Percentiles rank a stretch among this genome's conserved stretches.
Conservation (phyloP, 2,329 filamentous ascomycete species). For the Talaromyces albobiverticillius region DNA sequence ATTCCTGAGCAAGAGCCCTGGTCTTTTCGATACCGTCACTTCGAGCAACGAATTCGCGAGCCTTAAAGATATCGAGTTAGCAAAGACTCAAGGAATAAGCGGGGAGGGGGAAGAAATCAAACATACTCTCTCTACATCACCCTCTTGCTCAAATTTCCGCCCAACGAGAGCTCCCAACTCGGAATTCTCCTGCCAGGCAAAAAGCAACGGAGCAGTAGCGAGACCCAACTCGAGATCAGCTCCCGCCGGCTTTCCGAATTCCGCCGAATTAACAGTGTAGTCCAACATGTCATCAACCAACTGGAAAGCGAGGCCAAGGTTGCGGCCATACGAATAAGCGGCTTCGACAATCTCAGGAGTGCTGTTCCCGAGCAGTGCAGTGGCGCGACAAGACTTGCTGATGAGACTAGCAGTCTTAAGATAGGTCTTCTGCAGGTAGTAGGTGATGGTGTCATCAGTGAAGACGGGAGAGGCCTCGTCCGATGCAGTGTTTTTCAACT, state of each 20-base stretch:
- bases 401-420: constrained; percentile 95
- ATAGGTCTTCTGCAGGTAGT: constrained; percentile 98
- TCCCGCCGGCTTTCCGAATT: constrained; percentile 91
- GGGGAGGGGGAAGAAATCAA: neutral
- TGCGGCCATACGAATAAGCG: constrained; percentile 88
- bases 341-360: constrained; percentile 79
- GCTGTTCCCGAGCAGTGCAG: constrained; percentile 78
- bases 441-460: constrained; percentile 83
- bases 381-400: constrained; percentile 89
- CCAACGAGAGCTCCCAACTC: constrained; percentile 86
- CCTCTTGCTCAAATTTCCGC: constrained; percentile 78
- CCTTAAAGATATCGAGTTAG: constrained; percentile 51
- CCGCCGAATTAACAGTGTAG: constrained; percentile 80
- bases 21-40: constrained; percentile 92
- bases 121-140: constrained; percentile 79
- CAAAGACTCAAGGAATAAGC: neutral
- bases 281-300: constrained; percentile 97
- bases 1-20: constrained; percentile 82
- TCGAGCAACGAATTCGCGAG: constrained; percentile 75
- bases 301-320: constrained; percentile 92
- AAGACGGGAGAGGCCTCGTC: constrained; percentile 82
- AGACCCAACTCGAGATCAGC: constrained; percentile 91
- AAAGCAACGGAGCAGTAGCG: constrained; percentile 88
- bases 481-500: constrained; percentile 89
- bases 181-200: constrained; percentile 87